Percentiles rank a stretch among this genome's conserved stretches.
Conservation (phyloP, 129 eudicot genomes). For the Rutidosis leptorrhynchoides region DNA sequence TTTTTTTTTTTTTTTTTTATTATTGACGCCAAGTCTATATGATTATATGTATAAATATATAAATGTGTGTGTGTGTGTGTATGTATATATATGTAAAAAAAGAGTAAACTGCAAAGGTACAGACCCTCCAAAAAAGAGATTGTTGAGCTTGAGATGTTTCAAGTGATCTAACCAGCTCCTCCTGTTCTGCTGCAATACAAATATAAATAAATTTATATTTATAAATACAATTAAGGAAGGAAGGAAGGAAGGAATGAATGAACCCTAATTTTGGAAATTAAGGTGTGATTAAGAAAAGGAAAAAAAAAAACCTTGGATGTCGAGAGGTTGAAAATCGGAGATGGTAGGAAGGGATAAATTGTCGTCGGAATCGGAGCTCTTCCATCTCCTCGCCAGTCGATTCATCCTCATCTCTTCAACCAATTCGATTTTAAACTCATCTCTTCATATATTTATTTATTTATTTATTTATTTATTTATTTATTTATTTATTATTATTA, state of each 20-base stretch:
- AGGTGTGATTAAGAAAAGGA: not conserved
- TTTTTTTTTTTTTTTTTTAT: too few relatives aligned
- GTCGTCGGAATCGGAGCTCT: conserved; percentile 33
- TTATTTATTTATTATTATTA: too few relatives aligned
- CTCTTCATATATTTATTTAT: too few relatives aligned
- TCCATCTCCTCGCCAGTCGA: conserved; percentile 60
- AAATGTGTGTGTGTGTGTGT: not conserved
- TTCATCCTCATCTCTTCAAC: conserved; percentile 41
- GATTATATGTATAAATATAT: not conserved
- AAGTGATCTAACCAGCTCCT: conserved; percentile 71
- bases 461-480: too few relatives aligned
- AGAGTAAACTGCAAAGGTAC: conserved; percentile 27
- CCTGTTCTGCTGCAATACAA: conserved; percentile 60
- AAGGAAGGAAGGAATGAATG: not conserved
- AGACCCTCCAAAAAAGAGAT: conserved; percentile 75
- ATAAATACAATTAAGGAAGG: not conserved
- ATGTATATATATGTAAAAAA: not conserved
- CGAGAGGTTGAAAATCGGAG: conserved; percentile 72
- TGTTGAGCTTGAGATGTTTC: conserved; percentile 70
- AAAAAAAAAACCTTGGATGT: conserved; percentile 48
- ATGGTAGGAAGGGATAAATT: conserved; percentile 70
- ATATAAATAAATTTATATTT: not conserved
- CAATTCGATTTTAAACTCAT: too few relatives aligned
- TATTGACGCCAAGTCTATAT: not conserved
- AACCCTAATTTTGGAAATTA: conserved; percentile 20